These are phyloP conservation scores for Carpediemonas membranifera DNA, from an alignment of 78 protist species.

Conservation along the genomic window DNA sequence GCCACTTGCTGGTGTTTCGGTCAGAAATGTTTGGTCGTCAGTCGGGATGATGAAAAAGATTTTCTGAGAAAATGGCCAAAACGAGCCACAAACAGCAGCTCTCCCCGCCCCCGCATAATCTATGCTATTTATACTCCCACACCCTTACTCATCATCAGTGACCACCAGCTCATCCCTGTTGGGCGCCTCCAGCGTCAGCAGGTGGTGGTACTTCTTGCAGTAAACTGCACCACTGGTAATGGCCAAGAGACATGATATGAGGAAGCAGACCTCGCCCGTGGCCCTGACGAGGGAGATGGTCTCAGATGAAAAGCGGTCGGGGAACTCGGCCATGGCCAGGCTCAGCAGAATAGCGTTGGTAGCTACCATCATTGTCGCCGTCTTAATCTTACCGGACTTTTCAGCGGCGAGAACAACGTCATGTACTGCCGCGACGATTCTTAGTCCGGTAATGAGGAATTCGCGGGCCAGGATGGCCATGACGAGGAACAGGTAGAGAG, in stretches of 20 bases:
- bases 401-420: not conserved
- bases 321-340: not conserved
- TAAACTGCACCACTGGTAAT: not conserved
- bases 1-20: too few relatives aligned
- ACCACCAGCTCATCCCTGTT: too few relatives aligned
- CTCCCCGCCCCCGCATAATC: too few relatives aligned
- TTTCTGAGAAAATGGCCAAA: too few relatives aligned
- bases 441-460: not conserved
- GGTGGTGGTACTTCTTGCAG: not conserved
- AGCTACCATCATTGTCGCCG: not conserved
- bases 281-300: not conserved
- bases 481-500: not conserved
- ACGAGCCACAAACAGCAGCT: too few relatives aligned
- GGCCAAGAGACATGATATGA: not conserved
- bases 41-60: too few relatives aligned
- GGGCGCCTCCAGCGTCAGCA: too few relatives aligned
- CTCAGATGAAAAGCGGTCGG: not conserved
- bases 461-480: not conserved
- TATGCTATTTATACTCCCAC: too few relatives aligned
- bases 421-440: not conserved
- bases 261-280: not conserved
- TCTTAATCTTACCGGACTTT: not conserved
- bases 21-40: too few relatives aligned
- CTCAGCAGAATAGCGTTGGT: not conserved
- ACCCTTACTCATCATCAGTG: too few relatives aligned